Base-by-base conservation (phyloP, 2,329 filamentous ascomycete genomes). In the Fusarium pseudonygamai region DNA sequence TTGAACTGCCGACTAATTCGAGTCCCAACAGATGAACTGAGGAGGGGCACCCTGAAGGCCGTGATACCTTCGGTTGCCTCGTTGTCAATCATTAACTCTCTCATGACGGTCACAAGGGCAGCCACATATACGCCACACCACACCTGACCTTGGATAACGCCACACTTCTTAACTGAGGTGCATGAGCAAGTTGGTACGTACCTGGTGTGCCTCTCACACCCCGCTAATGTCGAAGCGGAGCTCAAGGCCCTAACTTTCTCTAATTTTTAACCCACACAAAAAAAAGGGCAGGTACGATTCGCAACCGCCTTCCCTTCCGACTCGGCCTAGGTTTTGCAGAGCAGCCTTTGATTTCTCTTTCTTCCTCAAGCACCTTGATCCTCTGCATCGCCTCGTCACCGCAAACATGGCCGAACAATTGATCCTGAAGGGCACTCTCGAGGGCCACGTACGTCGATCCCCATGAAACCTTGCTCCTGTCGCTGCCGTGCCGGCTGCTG, bases 371-470 rank as follows among this genome's bases (percentile, higher is more conserved):
- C 76, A 80, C 78, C 74, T 75, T 73, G 75, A 78, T 72, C 76
- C 77, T 79, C 78, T 78, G 78, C 80, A 84, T 82, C 81, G 81
- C 82, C 81, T 81, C 79, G 83, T 82, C 82, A 84, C 82, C 80
- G 82, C 81, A 83, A 86, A 82, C 82, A 96, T 96, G 93, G 92
- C 93, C 90, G 93, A 96, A 91, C 93, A 96, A 91, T 90, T 96
- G 86, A 94, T 97, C 89, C 93, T 96, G 87, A 95, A 96, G 90
- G 94, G 94, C 86, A 96, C 93, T 90, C 93, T 97, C 86, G 94
- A 96, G 93, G 96, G 96, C 92, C 96, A 98, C 92, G 89, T 91
- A 89, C 84, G 89, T 90, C 80, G 69, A 69, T 76, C 72, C 76
- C 70, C 64, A 63, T 61, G 70, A 72, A 71, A 49, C 52, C 63